Base-by-base conservation (phyloP, 768 basidiomycete species). In the Coprinopsis marcescibilis region DNA sequence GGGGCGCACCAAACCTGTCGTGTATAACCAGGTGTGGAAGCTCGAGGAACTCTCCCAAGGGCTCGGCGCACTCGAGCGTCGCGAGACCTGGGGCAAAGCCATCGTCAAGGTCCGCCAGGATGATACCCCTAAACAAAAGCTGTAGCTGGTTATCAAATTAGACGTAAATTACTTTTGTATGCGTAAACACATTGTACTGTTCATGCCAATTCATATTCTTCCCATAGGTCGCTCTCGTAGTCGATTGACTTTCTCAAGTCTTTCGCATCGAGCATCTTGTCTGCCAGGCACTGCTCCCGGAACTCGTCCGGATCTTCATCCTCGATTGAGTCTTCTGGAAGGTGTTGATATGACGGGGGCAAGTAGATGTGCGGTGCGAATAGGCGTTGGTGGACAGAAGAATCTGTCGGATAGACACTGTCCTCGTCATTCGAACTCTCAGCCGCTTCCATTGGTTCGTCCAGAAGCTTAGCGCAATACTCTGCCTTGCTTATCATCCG, bases 71-170 rank as follows among this genome's bases (percentile, higher is more conserved):
- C 65, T 98, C 15, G 92, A 93, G 58, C 71, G 70, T 37, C 71
- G 95, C 52, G 78, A 89, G 65, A 94, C 92, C 3, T 98, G 92
- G 89, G 95, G 95, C 0, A 97, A 97, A 60, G 87, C 74, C 0
- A 70, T 94, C 20, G 76, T 89, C 6, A 72, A 69, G 41, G 62
- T 98, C 39, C 74, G 70, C 43, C 74, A 80, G 21, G 79, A 83
- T 10, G 57, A 57, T 2, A 43, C 26, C 24, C 27, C 41, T 11
- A 26, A 19, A 21, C 15, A 24, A 4, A 43, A 30, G 19, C 41
- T 43, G 14, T 43, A 30, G 19, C 15, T 17, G 35, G 11, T 17
- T 32, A n/a, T 32, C 29, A 8, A 32, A n/a, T n/a, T n/a, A n/a
- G n/a, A n/a, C n/a, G n/a, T n/a, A n/a, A n/a, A n/a, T n/a, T n/a